Conservation (phyloP, 345 rosid species). For the rapeseed (Brassica napus) region Da-Ae NC_063446.1:44266501-44267000, state of each 20-base stretch:
- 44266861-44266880: slow-evolving; percentile 67
- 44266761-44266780: slow-evolving; percentile 68
- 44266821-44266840: slow-evolving; percentile 72
- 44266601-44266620: slow-evolving; percentile 71
- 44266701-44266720: slow-evolving; percentile 66
- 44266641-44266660: background rate
- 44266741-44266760: slow-evolving; percentile 63
- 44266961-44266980: background rate
- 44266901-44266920: slow-evolving; percentile 53
- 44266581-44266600: slow-evolving; percentile 70
- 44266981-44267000: background rate
- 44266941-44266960: background rate
- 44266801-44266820: slow-evolving; percentile 65
- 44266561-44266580: slow-evolving; percentile 63
- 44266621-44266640: background rate
- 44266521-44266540: slow-evolving; percentile 91
- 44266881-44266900: slow-evolving; percentile 64
- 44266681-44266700: slow-evolving; percentile 54
- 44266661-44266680: slow-evolving; percentile 12
- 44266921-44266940: slow-evolving; percentile 30
- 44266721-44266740: slow-evolving; percentile 61
- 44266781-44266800: slow-evolving; percentile 72
- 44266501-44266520: slow-evolving; percentile 80
- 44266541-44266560: slow-evolving; percentile 82
- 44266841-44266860: slow-evolving; percentile 63